phyloP scores from a whole-genome alignment of 2,329 filamentous ascomycete species.

The Annulohypoxylon truncatum region DNA sequence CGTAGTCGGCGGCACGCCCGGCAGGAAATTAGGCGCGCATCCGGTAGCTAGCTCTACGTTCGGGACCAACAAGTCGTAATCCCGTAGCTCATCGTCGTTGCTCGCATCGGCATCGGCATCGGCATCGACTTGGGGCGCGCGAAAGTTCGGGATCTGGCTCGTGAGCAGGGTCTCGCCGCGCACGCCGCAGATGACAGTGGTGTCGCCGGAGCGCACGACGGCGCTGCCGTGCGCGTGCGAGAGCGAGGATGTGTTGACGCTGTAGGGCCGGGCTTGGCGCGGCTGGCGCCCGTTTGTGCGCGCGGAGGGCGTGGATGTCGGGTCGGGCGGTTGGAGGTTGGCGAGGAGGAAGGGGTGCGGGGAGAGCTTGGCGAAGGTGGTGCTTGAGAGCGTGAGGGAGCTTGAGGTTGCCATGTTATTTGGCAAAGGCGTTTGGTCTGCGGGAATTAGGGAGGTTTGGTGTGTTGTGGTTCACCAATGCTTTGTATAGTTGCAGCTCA shows the following conservation, averaged over 20 bases:
- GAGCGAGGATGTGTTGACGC: slow-evolving; percentile 83
- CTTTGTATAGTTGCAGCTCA: slow-evolving; percentile 1
- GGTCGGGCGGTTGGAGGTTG: slow-evolving; percentile 74
- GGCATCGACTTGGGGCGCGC: slow-evolving; percentile 56
- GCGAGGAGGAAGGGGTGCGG: slow-evolving; percentile 91
- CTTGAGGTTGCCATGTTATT: slow-evolving; percentile 51
- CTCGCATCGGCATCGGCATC: slow-evolving; percentile 47
- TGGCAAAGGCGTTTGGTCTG: not conserved
- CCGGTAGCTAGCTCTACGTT: slow-evolving; percentile 95
- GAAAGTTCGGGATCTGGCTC: slow-evolving; percentile 76
- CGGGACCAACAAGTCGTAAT: slow-evolving; percentile 83
- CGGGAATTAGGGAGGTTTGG: not conserved
- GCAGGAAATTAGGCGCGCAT: slow-evolving; percentile 85
- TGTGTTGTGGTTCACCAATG: slow-evolving; percentile 15
- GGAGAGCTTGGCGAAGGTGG: slow-evolving; percentile 89
- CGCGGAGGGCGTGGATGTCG: slow-evolving; percentile 62
- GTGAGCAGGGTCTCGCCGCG: slow-evolving; percentile 85
- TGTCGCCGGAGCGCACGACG: slow-evolving; percentile 88
- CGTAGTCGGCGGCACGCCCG: slow-evolving; percentile 82
- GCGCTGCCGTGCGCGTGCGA: slow-evolving; percentile 92
- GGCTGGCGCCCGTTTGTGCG: slow-evolving; percentile 86
- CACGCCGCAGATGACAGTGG: slow-evolving; percentile 93
- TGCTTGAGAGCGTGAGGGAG: slow-evolving; percentile 64
- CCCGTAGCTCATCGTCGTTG: slow-evolving; percentile 60
- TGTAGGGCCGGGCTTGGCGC: slow-evolving; percentile 75